Evolutionary conservation across 495 filamentous ascomycete genomes (phyloP).

Genomic region (Podospora didyma): DNA sequence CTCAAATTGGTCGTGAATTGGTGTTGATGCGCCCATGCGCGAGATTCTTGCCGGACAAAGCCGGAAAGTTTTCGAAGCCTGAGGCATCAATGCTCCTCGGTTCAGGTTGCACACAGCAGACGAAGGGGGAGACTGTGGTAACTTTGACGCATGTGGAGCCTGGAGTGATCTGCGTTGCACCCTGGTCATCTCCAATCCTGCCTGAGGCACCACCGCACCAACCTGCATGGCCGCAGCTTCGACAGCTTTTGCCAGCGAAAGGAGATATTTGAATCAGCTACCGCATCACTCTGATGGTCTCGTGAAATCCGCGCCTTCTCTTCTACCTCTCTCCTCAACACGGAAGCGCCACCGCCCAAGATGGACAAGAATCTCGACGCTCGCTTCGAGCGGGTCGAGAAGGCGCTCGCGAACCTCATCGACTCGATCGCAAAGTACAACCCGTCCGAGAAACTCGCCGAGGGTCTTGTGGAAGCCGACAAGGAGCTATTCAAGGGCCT

Average conservation of each 20-base stretch:
- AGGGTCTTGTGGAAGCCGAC: slow-evolving; percentile 65
- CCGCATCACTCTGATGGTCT: no score
- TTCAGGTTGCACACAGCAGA: no score
- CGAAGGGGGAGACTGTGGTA: no score
- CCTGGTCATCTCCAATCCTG: no score
- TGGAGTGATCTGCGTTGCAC: no score
- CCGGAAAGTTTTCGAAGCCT: slow-evolving; percentile 23
- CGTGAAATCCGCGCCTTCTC: neutral
- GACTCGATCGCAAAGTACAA: slow-evolving; percentile 77
- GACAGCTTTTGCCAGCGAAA: neutral
- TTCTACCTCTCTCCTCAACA: neutral
- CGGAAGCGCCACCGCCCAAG: neutral
- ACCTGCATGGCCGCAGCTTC: neutral
- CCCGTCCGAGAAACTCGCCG: slow-evolving; percentile 58
- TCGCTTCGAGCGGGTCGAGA: slow-evolving; percentile 65
- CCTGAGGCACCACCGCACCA: no score
- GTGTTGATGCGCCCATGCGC: slow-evolving; percentile 24
- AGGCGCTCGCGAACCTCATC: slow-evolving; percentile 60
- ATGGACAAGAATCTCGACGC: slow-evolving; percentile 59
- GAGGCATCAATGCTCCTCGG: slow-evolving; percentile 8
- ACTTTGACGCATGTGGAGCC: no score
- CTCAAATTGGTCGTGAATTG: slow-evolving; percentile 11
- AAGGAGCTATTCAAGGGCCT: slow-evolving; percentile 56
- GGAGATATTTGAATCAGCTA: neutral
- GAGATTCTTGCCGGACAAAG: slow-evolving; percentile 35